Conservation (phyloP, 2,329 filamentous ascomycete species). For the Aureobasidium sp. region DNA sequence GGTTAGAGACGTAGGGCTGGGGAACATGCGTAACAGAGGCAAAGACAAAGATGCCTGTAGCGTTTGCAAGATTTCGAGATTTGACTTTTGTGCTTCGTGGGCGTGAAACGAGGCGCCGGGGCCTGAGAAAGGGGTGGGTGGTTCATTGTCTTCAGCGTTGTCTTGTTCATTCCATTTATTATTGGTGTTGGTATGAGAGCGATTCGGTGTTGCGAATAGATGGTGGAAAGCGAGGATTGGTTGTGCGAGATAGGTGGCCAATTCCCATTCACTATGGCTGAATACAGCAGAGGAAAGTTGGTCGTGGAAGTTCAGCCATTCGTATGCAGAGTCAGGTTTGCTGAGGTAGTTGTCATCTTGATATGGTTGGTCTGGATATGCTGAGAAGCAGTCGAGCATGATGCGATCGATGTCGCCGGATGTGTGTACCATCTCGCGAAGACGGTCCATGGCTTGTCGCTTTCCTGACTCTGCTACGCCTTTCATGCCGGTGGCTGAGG, state of each 20-base stretch:
- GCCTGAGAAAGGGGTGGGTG: constrained; percentile 63
- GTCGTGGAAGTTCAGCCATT: constrained; percentile 95
- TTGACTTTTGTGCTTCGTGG: constrained; percentile 70
- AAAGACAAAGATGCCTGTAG: constrained; percentile 66
- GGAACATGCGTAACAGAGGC: constrained; percentile 66
- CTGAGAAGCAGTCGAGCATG: constrained; percentile 72
- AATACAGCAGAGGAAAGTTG: constrained; percentile 69
- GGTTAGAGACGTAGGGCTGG: constrained; percentile 66
- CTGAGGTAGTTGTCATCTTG: constrained; percentile 88
- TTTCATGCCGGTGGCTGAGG: constrained; percentile 30
- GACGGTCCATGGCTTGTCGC: constrained; percentile 60
- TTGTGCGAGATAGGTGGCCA: constrained; percentile 77
- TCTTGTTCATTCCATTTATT: constrained; percentile 37
- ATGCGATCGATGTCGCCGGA: constrained; percentile 72
- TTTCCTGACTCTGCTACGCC: constrained; percentile 67
- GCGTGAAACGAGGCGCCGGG: constrained; percentile 74
- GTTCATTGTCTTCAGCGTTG: constrained; percentile 22
- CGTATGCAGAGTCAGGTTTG: constrained; percentile 79
- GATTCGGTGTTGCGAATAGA: constrained; percentile 70
- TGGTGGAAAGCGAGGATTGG: constrained; percentile 84
- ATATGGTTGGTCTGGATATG: constrained; percentile 79
- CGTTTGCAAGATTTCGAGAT: constrained; percentile 61
- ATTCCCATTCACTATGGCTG: constrained; percentile 81
- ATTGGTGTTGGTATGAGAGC: constrained; percentile 27
- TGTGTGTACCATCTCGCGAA: constrained; percentile 69